Evolutionary conservation across 1,284 basidiomycete species (phyloP).

Genomic region (Moesziomyces aphidis): DNA sequence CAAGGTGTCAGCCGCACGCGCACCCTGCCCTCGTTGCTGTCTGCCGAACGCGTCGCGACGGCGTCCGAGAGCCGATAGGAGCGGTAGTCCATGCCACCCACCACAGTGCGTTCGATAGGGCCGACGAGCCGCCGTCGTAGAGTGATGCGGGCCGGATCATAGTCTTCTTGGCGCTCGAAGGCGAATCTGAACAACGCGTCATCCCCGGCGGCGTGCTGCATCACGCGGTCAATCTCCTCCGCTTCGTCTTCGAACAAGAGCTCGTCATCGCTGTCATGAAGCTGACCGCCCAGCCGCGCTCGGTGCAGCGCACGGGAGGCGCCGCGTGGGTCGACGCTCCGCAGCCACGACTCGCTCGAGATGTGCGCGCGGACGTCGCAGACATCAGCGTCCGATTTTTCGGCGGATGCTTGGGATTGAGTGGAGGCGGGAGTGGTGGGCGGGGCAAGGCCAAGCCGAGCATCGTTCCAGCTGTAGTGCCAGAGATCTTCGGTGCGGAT

Average conservation of each 20-base stretch:
- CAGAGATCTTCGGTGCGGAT: slow-evolving; percentile 41
- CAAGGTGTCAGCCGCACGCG: slow-evolving; percentile 10
- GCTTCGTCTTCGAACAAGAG: slow-evolving; percentile 18
- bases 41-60: slow-evolving; percentile 1
- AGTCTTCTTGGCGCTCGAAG: slow-evolving; percentile 28
- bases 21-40: slow-evolving; percentile 10
- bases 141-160: background rate
- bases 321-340: slow-evolving; percentile 20
- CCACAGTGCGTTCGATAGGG: slow-evolving; percentile 5
- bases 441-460: background rate
- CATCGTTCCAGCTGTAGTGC: slow-evolving; percentile 41
- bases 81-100: slow-evolving; percentile 2
- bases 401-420: background rate
- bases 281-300: background rate
- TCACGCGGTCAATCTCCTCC: slow-evolving; percentile 20
- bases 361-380: slow-evolving; percentile 18
- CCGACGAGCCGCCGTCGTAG: slow-evolving; percentile 12
- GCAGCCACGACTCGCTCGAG: slow-evolving; percentile 32
- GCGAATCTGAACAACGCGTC: slow-evolving; percentile 33
- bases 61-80: slow-evolving; percentile 7
- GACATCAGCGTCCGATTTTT: background rate
- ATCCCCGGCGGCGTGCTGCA: slow-evolving; percentile 14
- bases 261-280: slow-evolving; percentile 3
- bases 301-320: background rate
- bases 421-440: background rate